Conservation (phyloP, 2,329 filamentous ascomycete species). For the Fusarium pininemorale region DNA sequence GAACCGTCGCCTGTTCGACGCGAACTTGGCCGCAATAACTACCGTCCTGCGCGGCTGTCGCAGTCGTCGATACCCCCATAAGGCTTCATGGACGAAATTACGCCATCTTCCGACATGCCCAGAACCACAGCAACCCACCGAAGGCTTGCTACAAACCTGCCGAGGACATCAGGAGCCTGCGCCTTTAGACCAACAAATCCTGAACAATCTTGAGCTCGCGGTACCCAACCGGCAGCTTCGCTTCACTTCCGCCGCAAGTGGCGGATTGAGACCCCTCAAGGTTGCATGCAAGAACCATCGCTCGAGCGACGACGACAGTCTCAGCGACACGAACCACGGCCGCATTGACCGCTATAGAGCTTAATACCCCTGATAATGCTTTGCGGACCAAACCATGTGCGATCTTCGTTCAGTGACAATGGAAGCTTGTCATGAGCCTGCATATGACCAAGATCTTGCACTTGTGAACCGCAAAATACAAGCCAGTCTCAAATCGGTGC, state of each 20-base stretch:
- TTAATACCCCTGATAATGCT: background rate
- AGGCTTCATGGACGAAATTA: constrained; percentile 76
- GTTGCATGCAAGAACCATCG: background rate
- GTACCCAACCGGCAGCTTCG: rapidly evolving
- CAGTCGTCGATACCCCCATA: constrained; percentile 48
- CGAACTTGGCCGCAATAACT: constrained; percentile 44
- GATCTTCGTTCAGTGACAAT: background rate
- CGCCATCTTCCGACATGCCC: constrained; percentile 81
- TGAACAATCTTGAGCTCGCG: constrained; percentile 58
- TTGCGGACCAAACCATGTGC: background rate
- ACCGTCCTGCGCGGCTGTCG: constrained; percentile 53
- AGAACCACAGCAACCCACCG: constrained; percentile 88
- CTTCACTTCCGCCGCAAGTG: rapidly evolving
- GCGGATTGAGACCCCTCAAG: background rate
- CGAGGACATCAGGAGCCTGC: constrained; percentile 90
- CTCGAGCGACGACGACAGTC: rapidly evolving
- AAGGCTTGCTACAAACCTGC: constrained; percentile 85
- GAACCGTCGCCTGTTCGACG: rapidly evolving
- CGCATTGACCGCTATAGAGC: background rate
- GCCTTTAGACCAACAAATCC: rapidly evolving
- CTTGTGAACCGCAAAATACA: background rate
- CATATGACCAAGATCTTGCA: rapidly evolving
- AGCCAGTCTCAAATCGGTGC: background rate
- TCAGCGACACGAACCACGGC: rapidly evolving
- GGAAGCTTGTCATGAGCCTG: background rate